Evolutionary conservation across 345 rosid species (phyloP), one percentile per base, ranked within the genome.

Genomic region (Ailanthus altissimus): DNA sequence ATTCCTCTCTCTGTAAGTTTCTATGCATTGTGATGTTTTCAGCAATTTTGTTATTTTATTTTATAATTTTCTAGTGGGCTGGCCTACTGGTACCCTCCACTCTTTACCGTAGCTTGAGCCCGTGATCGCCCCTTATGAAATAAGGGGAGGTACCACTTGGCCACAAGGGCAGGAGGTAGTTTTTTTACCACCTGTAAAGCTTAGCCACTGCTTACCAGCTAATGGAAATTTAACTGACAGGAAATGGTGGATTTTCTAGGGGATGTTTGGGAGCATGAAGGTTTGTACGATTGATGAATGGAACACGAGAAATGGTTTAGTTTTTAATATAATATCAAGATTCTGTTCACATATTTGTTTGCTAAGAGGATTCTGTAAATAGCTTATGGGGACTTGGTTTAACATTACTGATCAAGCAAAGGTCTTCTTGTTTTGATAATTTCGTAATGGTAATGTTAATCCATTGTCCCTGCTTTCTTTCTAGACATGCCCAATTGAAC

Each of bases 191-290:
- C 28, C n/a, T 57, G 13, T 43, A 32, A 9, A 15, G 32, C 12
- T 32, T 23, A 25, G 2, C 32, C 68, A 32, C 15, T 58, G n/a
- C 70, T 5, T 28, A 21, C 20, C 50, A 66, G 15, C 66, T 67
- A 60, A 61, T 67, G 45, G 61, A 64, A 26, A 15, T 45, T 66
- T 32, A 38, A 79, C 72, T 47, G 59, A 51, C 86, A 87, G 90
- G 90, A 87, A 85, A 87, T 89, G 92, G 78, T 89, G 49, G 90
- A 87, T 67, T 86, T 89, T 75, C 82, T 89, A 42, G 92, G 84
- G 66, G 89, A 85, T 59, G 81, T 86, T 8, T 85, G 90, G 91
- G 89, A 88, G 69, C 88, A 81, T 14, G 88, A 85, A 61, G 88
- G 92, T 13, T 70, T 86, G 74, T 85, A 83, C 73, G 90, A 86